A percentile compares a stretch with the other conserved stretches of the same genome.
These are phyloP conservation scores for Leucocoprinus leucothites DNA, from an alignment of 768 basidiomycete species.

Conservation along the genomic window DNA sequence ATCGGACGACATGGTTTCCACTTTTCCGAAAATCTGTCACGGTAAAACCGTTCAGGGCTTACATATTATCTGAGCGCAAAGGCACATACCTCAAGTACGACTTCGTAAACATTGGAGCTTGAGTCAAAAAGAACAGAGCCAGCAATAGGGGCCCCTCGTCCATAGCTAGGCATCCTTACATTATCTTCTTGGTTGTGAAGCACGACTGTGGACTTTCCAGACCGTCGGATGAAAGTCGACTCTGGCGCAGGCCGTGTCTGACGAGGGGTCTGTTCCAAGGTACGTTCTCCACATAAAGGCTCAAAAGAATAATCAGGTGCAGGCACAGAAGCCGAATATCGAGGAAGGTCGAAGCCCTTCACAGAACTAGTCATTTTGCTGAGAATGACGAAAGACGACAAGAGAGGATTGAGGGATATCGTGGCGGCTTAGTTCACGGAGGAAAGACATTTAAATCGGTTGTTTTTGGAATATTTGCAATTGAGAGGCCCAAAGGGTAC, in stretches of 20 bases:
- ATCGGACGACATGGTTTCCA: constrained; percentile 36
- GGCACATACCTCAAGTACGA: constrained; percentile 42
- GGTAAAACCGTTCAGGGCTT: constrained; percentile 3
- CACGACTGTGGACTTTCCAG: constrained; percentile 37
- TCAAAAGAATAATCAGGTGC: constrained; percentile 58
- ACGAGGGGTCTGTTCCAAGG: constrained; percentile 47
- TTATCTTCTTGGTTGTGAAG: constrained; percentile 45
- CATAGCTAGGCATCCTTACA: constrained; percentile 38
- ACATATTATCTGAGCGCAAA: not conserved
- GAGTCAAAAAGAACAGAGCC: constrained; percentile 43
- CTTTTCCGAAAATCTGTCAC: constrained; percentile 38
- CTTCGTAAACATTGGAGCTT: constrained; percentile 33
- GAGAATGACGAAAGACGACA: constrained; percentile 2
- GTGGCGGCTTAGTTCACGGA: not conserved
- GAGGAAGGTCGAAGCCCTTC: constrained; percentile 32
- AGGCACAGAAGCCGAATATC: constrained; percentile 51
- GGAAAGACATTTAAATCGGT: not conserved
- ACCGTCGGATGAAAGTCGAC: constrained; percentile 37
- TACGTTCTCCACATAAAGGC: constrained; percentile 48
- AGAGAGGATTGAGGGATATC: not conserved
- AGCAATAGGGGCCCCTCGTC: constrained; percentile 35
- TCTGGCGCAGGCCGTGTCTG: constrained; percentile 25
- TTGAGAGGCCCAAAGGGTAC: not conserved
- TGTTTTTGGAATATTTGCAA: not conserved
- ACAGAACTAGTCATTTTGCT: constrained; percentile 9